Conservation (phyloP, 148 eudicot genomes). For the Pouteria glomerata region DNA sequence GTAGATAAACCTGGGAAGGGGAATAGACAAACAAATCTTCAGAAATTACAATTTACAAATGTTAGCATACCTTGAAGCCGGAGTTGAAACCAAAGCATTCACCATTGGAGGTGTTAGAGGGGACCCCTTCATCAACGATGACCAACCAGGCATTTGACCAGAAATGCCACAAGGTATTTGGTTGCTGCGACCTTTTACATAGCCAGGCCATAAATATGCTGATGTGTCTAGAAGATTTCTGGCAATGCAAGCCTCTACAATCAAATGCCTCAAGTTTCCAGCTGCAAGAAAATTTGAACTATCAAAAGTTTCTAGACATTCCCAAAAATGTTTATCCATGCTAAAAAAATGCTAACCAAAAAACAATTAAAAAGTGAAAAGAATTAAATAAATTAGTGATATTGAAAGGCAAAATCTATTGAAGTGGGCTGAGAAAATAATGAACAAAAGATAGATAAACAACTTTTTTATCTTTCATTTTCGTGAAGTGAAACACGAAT, state of each 20-base stretch:
- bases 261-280: constrained; percentile 86
- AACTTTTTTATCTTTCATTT: too few relatives aligned
- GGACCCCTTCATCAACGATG: constrained; percentile 83
- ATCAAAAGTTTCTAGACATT: neutral
- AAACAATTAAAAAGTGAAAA: too few relatives aligned
- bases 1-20: too few relatives aligned
- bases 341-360: too few relatives aligned
- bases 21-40: neutral
- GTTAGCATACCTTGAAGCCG: constrained; percentile 98
- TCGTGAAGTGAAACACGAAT: too few relatives aligned
- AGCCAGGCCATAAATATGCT: constrained; percentile 84
- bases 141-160: constrained; percentile 77
- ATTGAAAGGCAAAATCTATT: neutral
- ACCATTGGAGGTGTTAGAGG: constrained; percentile 67
- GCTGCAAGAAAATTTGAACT: constrained; percentile 38
- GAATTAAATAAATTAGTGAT: too few relatives aligned
- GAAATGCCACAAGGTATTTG: constrained; percentile 70
- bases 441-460: too few relatives aligned
- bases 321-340: neutral
- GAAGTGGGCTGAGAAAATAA: too few relatives aligned
- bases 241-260: constrained; percentile 91
- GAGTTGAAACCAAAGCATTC: constrained; percentile 63
- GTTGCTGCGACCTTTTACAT: constrained; percentile 76
- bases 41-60: constrained; percentile 13
- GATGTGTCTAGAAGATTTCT: constrained; percentile 81